Conservation (phyloP, 306 rosid genomes). For the Medicago lupulina region DNA sequence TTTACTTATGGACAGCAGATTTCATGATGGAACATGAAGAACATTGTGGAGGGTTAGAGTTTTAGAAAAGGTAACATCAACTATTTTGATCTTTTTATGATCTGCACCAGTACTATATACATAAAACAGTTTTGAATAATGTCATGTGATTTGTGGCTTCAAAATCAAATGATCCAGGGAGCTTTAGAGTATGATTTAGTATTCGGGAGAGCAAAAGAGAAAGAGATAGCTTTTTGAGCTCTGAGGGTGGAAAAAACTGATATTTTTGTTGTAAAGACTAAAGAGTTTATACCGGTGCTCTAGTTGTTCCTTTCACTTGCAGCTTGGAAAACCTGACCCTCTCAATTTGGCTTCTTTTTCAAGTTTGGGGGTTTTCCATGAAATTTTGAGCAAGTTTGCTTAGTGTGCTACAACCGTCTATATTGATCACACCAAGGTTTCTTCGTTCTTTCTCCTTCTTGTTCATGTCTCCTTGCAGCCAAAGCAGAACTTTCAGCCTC, state of each 20-base stretch:
- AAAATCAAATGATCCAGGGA: background rate
- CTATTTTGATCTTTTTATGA: background rate
- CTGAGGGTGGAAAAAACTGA: background rate
- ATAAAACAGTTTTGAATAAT: background rate
- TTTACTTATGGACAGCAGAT: background rate
- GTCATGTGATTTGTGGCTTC: background rate
- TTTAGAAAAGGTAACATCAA: background rate
- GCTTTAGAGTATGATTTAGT: conserved; percentile 1
- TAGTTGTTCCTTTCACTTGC: background rate
- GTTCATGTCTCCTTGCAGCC: background rate
- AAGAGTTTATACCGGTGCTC: background rate
- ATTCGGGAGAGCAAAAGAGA: background rate
- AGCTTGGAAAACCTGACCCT: background rate
- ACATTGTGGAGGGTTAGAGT: background rate
- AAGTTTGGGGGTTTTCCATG: background rate
- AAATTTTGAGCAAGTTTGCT: background rate
- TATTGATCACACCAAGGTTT: background rate
- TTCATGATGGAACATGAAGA: background rate
- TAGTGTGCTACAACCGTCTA: background rate
- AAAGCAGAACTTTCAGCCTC: background rate
- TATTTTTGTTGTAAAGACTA: background rate
- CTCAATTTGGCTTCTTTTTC: background rate
- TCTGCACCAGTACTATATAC: background rate
- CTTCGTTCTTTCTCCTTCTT: background rate
- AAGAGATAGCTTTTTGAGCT: background rate